Base-by-base conservation (phyloP, 2,329 filamentous ascomycete genomes). In the Fusarium clavum region DNA sequence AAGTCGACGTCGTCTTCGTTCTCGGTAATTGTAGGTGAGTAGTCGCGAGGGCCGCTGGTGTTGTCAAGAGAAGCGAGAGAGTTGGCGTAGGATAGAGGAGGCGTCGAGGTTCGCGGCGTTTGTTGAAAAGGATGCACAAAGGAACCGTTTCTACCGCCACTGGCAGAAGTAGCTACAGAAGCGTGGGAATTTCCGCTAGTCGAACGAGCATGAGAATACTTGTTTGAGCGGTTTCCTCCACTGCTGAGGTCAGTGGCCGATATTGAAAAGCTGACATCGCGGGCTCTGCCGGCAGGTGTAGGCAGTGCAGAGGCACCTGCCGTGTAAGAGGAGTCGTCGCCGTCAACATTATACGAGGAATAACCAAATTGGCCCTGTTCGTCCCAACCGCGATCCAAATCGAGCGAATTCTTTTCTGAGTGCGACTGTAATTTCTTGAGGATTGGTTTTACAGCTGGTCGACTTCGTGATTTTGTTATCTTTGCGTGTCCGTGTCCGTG, bases 41-140 rank as follows among this genome's bases (percentile, higher is more conserved):
- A 86, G 57, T 89, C 87, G 71, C 86, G 83, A 47, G 77, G 75
- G 47, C 64, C 75, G 27, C 70, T 67, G 29, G 73, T 75, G 63
- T 79, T 84, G 53, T 85, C 85, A 55, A 88, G 80, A 4, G 85
- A 87, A 18, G 84, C 82, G 45, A 86, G 78, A 10, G 87, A 88
- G 76, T 86, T 87, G 69, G 86, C 84, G 76, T 88, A 89, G 25
- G 86, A 85, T 64, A 89, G 74, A 11, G 88, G 87, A 53, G 88
- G 87, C 63, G 88, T 89, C 47, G 87, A 86, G 2, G 87, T 87
- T 43, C 87, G 84, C 32, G 89, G 89, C 11, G 83, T 89, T 79
- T 90, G 89, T 75, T 90, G 87, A 70, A 90, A 90, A 27, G 89
- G 88, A 74, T 91, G 89, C 22, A 90, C 83, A 74, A 91, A 90